A percentile compares a stretch with the other conserved stretches of the same genome.
phyloP scores from a whole-genome alignment of 106 monocot species.

The Chionographis japonica region DNA sequence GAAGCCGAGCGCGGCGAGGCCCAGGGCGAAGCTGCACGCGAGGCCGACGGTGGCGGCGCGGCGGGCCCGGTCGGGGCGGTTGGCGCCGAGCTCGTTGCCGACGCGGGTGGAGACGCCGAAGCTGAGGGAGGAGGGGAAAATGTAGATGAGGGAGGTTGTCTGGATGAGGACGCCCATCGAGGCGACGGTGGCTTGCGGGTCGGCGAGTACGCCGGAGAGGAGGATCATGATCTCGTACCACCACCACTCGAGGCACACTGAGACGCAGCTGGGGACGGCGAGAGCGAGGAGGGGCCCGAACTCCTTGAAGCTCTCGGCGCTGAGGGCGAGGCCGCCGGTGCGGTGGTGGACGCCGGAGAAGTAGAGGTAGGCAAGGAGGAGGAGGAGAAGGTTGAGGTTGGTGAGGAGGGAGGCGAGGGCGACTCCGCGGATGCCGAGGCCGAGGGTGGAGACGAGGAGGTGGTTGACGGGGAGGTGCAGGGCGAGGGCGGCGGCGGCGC shows the following conservation, averaged over 20 bases:
- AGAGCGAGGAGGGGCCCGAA: conserved; percentile 59
- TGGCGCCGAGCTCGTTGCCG: conserved; percentile 49
- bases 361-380: conserved; percentile 49
- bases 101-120: conserved; percentile 40
- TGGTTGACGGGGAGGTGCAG: conserved; percentile 78
- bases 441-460: conserved; percentile 49
- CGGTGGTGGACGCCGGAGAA: conserved; percentile 39
- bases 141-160: conserved; percentile 47
- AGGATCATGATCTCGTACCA: conserved; percentile 98
- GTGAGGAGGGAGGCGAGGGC: conserved; percentile 53
- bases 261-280: conserved; percentile 81
- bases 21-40: conserved; percentile 11
- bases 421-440: conserved; percentile 62
- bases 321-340: conserved; percentile 25
- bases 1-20: conserved; percentile 19
- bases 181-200: conserved; percentile 59
- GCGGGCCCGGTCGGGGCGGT: conserved; percentile 22
- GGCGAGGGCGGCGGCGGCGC: conserved; percentile 38
- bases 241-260: conserved; percentile 97
- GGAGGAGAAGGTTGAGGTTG: conserved; percentile 56
- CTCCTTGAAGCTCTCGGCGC: conserved; percentile 36
- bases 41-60: conserved; percentile 21
- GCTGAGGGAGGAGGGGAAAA: conserved; percentile 42
- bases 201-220: conserved; percentile 55
- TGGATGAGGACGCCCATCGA: conserved; percentile 53